Evolutionary conservation across 257 asterid species (phyloP).

Genomic region (Capsicum rhomboideum): DNA sequence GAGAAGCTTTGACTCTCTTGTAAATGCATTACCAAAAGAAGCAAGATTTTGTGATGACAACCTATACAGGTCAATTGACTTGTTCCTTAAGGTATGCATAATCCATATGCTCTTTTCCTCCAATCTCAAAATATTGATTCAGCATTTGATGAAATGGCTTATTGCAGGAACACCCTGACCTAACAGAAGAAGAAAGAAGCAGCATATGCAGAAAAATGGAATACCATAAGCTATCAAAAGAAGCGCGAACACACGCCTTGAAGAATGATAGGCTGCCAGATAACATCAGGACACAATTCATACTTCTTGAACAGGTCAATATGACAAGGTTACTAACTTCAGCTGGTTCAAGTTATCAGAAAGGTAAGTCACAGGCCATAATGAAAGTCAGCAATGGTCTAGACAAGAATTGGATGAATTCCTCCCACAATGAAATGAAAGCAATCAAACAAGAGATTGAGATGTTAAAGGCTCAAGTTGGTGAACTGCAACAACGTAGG

Average conservation of each 20-base stretch:
- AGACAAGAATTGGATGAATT: slow-evolving; percentile 1
- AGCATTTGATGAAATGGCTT: not conserved
- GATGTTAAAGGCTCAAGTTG: slow-evolving; percentile 17
- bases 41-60: slow-evolving; percentile 17
- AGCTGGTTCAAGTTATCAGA: slow-evolving; percentile 13
- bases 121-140: not conserved
- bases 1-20: slow-evolving; percentile 15
- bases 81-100: slow-evolving; percentile 18
- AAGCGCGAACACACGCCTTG: slow-evolving; percentile 17
- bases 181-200: slow-evolving; percentile 21
- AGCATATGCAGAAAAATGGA: slow-evolving; percentile 17
- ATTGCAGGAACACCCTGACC: slow-evolving; percentile 22
- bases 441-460: slow-evolving; percentile 13
- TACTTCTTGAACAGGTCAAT: slow-evolving; percentile 23
- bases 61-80: slow-evolving; percentile 25
- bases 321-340: slow-evolving; percentile 13
- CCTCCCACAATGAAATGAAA: slow-evolving; percentile 4
- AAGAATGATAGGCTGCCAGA: slow-evolving; percentile 18
- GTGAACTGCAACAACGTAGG: slow-evolving; percentile 10
- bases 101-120: not conserved
- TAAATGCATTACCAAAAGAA: slow-evolving; percentile 15
- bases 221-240: slow-evolving; percentile 17
- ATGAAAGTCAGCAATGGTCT: not conserved
- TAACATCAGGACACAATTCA: slow-evolving; percentile 9
- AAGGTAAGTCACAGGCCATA: slow-evolving; percentile 9